Evolutionary conservation across 1,284 basidiomycete species (phyloP).

Genomic region (Malassezia yamatoensis): DNA sequence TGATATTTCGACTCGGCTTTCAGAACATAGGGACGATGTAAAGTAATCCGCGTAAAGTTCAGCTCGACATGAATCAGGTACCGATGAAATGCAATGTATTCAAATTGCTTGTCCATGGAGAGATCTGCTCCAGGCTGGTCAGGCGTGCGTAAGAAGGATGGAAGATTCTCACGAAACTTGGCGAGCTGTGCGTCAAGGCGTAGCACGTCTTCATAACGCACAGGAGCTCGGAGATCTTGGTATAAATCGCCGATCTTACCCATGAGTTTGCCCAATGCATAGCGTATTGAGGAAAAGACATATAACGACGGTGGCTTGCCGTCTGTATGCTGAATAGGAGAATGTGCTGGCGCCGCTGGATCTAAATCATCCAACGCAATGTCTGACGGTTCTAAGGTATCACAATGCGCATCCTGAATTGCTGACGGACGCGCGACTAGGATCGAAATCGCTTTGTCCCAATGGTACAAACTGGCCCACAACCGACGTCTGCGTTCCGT

Average conservation of each 20-base stretch:
- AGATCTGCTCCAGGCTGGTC: constrained; percentile 53
- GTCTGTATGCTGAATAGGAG: constrained; percentile 21
- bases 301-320: constrained; percentile 52
- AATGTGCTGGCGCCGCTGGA: background rate
- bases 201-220: constrained; percentile 75
- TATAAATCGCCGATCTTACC: constrained; percentile 89
- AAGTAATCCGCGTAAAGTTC: constrained; percentile 38
- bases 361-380: constrained; percentile 56
- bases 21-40: constrained; percentile 40
- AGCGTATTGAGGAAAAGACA: constrained; percentile 78
- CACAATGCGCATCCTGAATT: constrained; percentile 63
- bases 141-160: constrained; percentile 65
- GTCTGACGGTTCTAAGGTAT: constrained; percentile 71
- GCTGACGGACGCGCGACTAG: constrained; percentile 72
- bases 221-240: constrained; percentile 66
- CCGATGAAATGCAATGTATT: constrained; percentile 37
- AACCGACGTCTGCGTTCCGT: constrained; percentile 81
- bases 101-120: constrained; percentile 29
- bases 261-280: constrained; percentile 70
- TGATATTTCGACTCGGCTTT: constrained; percentile 35
- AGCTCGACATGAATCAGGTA: constrained; percentile 40
- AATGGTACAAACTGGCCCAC: constrained; percentile 88
- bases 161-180: constrained; percentile 68
- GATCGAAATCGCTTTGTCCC: constrained; percentile 81
- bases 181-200: constrained; percentile 74